Evolutionary conservation across 768 basidiomycete genomes (phyloP).

Genomic region (Pisolithus marmoratus): DNA sequence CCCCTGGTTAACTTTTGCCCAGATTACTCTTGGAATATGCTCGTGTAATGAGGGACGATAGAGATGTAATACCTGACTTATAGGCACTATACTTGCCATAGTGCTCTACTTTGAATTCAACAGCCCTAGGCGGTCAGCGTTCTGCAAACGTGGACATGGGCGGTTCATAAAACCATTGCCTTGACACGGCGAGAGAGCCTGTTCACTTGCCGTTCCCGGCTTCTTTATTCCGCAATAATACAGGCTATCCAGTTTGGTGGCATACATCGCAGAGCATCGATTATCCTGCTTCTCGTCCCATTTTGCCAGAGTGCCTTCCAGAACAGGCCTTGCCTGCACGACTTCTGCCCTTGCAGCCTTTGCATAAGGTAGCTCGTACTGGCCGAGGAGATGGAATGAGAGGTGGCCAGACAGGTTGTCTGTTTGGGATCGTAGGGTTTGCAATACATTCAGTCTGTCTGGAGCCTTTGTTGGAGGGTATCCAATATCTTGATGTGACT

Average conservation of each 20-base stretch:
- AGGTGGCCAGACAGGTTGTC: constrained; percentile 22
- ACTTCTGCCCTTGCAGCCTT: constrained; percentile 12
- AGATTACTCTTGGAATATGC: constrained; percentile 49
- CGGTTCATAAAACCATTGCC: too few relatives aligned
- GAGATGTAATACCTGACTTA: constrained; percentile 18
- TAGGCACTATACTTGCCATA: neutral
- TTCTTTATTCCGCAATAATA: constrained; percentile 9
- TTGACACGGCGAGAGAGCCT: neutral
- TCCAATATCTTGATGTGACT: constrained; percentile 28
- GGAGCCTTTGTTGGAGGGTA: constrained; percentile 28
- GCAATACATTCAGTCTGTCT: constrained; percentile 26
- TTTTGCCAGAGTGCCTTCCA: constrained; percentile 13
- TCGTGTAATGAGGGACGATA: constrained; percentile 41
- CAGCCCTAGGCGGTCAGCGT: too few relatives aligned
- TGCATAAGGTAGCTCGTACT: constrained; percentile 19
- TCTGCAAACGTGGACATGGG: too few relatives aligned
- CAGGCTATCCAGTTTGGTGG: constrained; percentile 23
- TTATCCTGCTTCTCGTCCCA: constrained; percentile 26
- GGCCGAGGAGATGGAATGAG: constrained; percentile 20
- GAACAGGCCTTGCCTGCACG: constrained; percentile 6
- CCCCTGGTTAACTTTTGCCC: neutral
- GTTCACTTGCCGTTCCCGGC: neutral
- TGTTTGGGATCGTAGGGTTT: constrained; percentile 11
- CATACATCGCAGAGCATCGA: constrained; percentile 22
- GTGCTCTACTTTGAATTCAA: too few relatives aligned